Evolutionary conservation across 2,329 filamentous ascomycete genomes (phyloP).

Genomic region (Apiospora saccharicola): DNA sequence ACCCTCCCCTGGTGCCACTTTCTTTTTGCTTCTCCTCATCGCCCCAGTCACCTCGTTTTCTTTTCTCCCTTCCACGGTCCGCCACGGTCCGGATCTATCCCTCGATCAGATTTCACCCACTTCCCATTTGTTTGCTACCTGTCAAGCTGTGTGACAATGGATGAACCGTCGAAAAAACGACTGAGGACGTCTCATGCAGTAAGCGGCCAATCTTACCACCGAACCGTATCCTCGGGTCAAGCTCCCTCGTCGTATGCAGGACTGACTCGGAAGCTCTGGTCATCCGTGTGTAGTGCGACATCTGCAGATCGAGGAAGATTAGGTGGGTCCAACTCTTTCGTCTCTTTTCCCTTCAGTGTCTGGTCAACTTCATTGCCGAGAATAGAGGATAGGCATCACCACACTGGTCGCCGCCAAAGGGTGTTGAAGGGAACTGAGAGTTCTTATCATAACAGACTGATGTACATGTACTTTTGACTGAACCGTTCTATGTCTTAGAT

Average conservation of each 20-base stretch:
- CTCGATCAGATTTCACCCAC: not conserved
- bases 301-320: slow-evolving; percentile 56
- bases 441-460: not conserved
- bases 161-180: slow-evolving; percentile 48
- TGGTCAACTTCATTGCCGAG: too few relatives aligned
- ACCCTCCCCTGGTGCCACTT: not conserved
- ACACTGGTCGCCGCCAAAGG: not conserved
- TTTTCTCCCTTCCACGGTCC: slow-evolving; percentile 24
- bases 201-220: slow-evolving; percentile 31
- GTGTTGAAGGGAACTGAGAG: not conserved
- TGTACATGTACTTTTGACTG: not conserved
- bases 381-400: not conserved
- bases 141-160: not conserved
- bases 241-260: not conserved
- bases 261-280: slow-evolving; percentile 16
- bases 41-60: not conserved
- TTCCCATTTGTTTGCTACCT: not conserved
- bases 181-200: slow-evolving; percentile 53
- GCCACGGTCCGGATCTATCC: slow-evolving; percentile 26
- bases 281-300: slow-evolving; percentile 50
- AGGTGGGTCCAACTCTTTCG: slow-evolving; percentile 43
- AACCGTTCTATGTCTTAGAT: slow-evolving; percentile 42
- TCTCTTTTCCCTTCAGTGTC: not conserved
- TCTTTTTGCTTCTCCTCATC: slow-evolving; percentile 1
- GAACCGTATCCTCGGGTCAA: slow-evolving; percentile 8